Evolutionary conservation across 2,329 filamentous ascomycete species (phyloP), one percentile per base, ranked within the genome.

Genomic region (Alternaria tenuissima): DNA sequence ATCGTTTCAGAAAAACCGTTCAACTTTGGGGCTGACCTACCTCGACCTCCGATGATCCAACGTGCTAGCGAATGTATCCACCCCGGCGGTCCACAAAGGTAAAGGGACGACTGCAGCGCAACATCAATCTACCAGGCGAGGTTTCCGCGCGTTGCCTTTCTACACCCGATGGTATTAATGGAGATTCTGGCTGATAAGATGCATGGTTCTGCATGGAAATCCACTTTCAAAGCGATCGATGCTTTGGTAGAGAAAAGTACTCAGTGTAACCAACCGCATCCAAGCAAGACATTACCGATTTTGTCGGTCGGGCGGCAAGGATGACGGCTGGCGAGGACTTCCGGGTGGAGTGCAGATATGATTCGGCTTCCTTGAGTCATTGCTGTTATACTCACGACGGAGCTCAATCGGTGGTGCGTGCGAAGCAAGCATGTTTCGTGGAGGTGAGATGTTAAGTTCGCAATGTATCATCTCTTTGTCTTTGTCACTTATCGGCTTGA

Each of bases 181-280:
- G 20, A 22, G 20, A 4, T 22, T 22, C 20, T 22, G 20, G 20
- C 20, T 22, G 20, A 22, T 22, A 89, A 89, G 72, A 78, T 88
- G 0, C 86, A 88, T 62, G 86, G 87, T 0, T 88, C 85, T 2
- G 84, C 84, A 0, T 89, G 87, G 87, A 83, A 87, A 14, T 89
- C 89, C 61, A 79, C 77, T 22, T 22, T 22, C 20, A 22, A 22
- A 22, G 20, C 61, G 5, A 64, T 82, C 16, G 79, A 83, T 54
- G 77, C 83, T 0, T 77, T 41, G 34, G 16, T 54, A n/a, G 42
- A 60, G 28, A 52, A 44, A 28, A 51, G 46, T 22, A 63, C 57
- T 9, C 36, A 82, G 56, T 87, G 88, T 61, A 85, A 89, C 62
- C 86, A 88, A 68, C 87, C 87, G 5, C 86, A 89, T 72, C 85